Evolutionary conservation across 2,329 filamentous ascomycete species (phyloP), one percentile per base, ranked within the genome.

Genomic region (Penicillium sp.): DNA sequence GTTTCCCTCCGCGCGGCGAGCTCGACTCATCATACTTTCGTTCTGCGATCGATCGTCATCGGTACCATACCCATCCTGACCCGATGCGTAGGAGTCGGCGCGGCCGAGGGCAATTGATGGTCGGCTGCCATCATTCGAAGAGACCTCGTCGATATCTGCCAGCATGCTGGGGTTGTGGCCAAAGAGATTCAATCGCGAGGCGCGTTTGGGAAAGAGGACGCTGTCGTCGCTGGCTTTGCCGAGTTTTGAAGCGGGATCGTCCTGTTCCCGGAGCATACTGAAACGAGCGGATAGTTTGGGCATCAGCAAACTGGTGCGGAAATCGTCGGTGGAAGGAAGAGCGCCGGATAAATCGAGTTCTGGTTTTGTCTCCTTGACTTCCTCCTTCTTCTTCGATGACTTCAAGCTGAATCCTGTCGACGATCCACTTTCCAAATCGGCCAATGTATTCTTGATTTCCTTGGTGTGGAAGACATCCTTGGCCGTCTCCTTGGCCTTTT

Each of bases 151-250:
- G 53, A 96, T 96, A 59, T 96, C 89, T 12, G 79, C 73, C 3
- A 95, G 72, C 11, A 73, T 73, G 32, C 68, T 71, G 18, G 72
- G 69, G 32, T 67, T 67, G 47, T 80, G 76, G 7, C 82, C 80
- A 55, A 85, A 85, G 41, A 93, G 80, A 59, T 79, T 73, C 48
- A 93, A 66, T 41, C 84, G 78, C 0, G 89, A 95, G 47, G 84
- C 82, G 37, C 87, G 77, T 55, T 86, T 89, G 3, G 85, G 85
- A 47, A 80, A 84, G 13, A 96, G 68, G 2, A 96, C 89, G 51
- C 89, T 95, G 64, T 95, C 90, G 59, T 96, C 90, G 63, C 85
- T 92, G 11, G 90, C 90, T 64, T 96, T 95, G 41, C 90, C 90
- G 20, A 95, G 75, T 61, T 88, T 84, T 2, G 87, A 90, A 45